These are phyloP conservation scores for Euphrasia confusa DNA, from an alignment of 257 asterid genomes.

Conservation along the genomic window DNA sequence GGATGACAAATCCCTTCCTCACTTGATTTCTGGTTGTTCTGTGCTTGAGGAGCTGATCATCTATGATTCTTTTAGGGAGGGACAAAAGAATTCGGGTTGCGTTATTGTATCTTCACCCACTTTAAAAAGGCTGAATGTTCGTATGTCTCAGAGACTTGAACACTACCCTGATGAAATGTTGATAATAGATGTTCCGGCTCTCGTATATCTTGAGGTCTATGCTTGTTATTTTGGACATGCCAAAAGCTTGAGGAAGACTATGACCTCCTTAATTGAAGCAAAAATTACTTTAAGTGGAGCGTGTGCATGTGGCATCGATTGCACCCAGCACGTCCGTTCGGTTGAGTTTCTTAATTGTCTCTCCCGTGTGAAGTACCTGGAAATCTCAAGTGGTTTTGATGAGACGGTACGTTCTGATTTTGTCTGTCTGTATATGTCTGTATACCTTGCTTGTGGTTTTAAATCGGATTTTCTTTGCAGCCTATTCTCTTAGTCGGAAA, in stretches of 20 bases:
- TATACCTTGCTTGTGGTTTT: neutral
- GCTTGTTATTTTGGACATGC: neutral
- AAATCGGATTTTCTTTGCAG: neutral
- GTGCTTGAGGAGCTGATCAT: constrained; percentile 1
- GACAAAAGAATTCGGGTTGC: no score
- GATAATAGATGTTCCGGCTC: neutral
- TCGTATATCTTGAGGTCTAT: neutral
- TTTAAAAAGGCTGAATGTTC: neutral
- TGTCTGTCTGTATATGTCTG: neutral
- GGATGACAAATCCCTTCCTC: neutral
- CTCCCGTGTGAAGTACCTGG: neutral
- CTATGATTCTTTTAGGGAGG: no score
- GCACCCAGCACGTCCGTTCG: neutral
- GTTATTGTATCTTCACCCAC: neutral
- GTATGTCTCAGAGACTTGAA: neutral
- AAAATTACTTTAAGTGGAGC: no score
- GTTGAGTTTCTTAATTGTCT: neutral
- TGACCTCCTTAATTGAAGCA: neutral
- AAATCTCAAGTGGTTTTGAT: no score
- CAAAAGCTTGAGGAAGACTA: neutral
- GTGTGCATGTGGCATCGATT: neutral
- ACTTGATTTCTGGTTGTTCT: constrained; percentile 5
- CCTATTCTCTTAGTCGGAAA: no score
- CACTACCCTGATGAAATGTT: neutral
- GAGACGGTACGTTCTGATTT: neutral